A percentile compares a stretch with the other conserved stretches of the same genome.
These are phyloP conservation scores for Colletotrichum echinochloae DNA, from an alignment of 2,329 filamentous ascomycete species.

Conservation along the genomic window DNA sequence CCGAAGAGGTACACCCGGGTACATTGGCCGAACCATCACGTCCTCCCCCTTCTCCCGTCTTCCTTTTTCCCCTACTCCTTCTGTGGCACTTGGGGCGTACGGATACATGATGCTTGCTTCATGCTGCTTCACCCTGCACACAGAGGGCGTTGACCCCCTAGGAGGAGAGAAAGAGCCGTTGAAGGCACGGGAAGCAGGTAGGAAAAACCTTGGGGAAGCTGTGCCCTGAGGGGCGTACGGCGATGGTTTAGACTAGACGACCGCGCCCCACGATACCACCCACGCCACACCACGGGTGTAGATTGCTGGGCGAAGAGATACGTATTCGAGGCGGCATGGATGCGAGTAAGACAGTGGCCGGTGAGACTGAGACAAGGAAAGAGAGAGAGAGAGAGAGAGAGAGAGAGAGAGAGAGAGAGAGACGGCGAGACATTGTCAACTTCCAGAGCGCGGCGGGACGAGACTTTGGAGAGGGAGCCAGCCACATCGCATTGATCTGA, in stretches of 20 bases:
- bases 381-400: constrained; percentile 4
- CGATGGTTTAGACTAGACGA: neutral
- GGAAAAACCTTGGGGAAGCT: neutral
- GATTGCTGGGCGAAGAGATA: neutral
- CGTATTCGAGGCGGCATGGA: neutral
- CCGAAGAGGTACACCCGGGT: constrained; percentile 24
- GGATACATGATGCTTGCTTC: constrained; percentile 11
- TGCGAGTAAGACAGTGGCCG: neutral
- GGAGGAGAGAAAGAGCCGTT: constrained; percentile 15
- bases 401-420: no score
- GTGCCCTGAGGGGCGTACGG: neutral
- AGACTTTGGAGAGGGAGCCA: neutral
- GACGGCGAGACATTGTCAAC: constrained; percentile 8
- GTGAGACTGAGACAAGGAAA: constrained; percentile 2
- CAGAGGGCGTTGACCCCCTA: neutral
- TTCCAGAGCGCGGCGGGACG: constrained; percentile 5
- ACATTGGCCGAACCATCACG: constrained; percentile 19
- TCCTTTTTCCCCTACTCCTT: constrained; percentile 20
- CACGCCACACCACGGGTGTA: neutral
- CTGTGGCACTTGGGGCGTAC: constrained; percentile 8
- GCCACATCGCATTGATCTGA: neutral
- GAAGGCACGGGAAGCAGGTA: constrained; percentile 3
- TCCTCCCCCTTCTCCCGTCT: constrained; percentile 14
- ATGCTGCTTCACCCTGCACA: constrained; percentile 9
- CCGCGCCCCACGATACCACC: no score